phyloP scores from a whole-genome alignment of 495 filamentous ascomycete species.

The Aspergillus sclerotiicarbonarius region DNA sequence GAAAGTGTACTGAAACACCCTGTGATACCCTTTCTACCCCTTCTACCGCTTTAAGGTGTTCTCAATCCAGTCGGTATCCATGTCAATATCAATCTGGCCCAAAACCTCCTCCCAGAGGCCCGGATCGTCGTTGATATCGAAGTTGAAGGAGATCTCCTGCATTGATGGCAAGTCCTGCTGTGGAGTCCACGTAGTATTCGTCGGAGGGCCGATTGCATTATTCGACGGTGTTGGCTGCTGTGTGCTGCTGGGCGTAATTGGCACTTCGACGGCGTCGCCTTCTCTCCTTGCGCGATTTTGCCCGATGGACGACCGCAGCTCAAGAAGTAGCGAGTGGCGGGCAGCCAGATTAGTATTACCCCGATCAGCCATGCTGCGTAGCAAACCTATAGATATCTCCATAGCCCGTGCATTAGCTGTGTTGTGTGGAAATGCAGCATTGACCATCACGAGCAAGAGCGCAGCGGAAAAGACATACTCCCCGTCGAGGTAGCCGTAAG shows the following conservation, averaged over 20 bases:
- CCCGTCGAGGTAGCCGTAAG: conserved; percentile 51
- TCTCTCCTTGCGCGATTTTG: conserved; percentile 13
- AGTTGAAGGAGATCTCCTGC: conserved; percentile 35
- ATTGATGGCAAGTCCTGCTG: conserved; percentile 26
- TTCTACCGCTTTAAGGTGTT: conserved; percentile 28
- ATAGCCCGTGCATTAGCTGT: conserved; percentile 38
- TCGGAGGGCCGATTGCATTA: neutral
- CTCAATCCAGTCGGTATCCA: conserved; percentile 44
- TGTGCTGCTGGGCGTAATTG: conserved; percentile 20
- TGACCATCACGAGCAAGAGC: conserved; percentile 50
- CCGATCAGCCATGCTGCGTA: conserved; percentile 46
- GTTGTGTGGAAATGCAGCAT: conserved; percentile 44
- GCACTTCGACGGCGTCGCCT: neutral
- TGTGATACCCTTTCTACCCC: neutral
- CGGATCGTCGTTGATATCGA: conserved; percentile 37
- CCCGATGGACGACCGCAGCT: conserved; percentile 31
- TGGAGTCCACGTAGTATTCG: conserved; percentile 21
- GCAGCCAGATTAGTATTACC: conserved; percentile 46
- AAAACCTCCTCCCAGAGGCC: conserved; percentile 40
- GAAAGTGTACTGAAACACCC: no score
- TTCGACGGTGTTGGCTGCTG: conserved; percentile 12
- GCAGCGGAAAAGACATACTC: conserved; percentile 51
- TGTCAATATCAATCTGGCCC: conserved; percentile 39
- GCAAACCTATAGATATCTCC: conserved; percentile 40
- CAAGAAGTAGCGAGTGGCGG: conserved; percentile 40